Base-by-base conservation (phyloP, 1,284 basidiomycete genomes). In the Neotropicomus parvogracilis region DNA sequence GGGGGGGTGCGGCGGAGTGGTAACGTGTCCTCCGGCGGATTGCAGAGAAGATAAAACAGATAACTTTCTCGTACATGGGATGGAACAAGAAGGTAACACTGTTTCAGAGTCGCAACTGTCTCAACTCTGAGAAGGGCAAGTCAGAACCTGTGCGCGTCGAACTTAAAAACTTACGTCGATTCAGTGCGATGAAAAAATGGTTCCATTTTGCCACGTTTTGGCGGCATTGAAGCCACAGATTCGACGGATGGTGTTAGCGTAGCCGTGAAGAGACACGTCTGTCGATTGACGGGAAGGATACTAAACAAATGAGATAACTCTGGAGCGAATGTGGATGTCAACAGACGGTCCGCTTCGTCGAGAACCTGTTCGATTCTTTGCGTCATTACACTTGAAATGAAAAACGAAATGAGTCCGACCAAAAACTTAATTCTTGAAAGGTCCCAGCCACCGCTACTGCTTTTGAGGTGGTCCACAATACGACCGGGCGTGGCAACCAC, bases 211-310 rank as follows among this genome's bases (percentile, higher is more conserved):
- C 94, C 95, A 0, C 79, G 75, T 51, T 81, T 77, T 2, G 94
- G 90, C 13, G 83, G 70, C 33, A 86, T 85, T 40, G 81, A 75
- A 11, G 85, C 89, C 24, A 98, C 67, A 8, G 79, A 76, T 58
- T 95, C 90, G 46, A 99, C 92, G 0, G 93, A 82, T 14, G 87
- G 79, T 3, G 92, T 95, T 54, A 97, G 74, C 0, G 97, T 99
- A 0, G 97, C 97, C 0, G 97, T 98, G 68, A 99, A 99, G 24
- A 99, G 78, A 54, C 94, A 90, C 0, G 97, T 99, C 67, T 99
- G 97, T 13, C 97, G 78, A 29, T 93, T 80, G 37, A 80, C 78
- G 0, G 97, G 94, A 16, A 99, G 75, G 31, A 81, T 75, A 32
- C 75, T 72, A 64, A 98, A 95, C 17, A 97, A 68, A 64, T 87